Conservation (phyloP, 352 stramenopile species). For the Salisapilia sapeloensis region DNA sequence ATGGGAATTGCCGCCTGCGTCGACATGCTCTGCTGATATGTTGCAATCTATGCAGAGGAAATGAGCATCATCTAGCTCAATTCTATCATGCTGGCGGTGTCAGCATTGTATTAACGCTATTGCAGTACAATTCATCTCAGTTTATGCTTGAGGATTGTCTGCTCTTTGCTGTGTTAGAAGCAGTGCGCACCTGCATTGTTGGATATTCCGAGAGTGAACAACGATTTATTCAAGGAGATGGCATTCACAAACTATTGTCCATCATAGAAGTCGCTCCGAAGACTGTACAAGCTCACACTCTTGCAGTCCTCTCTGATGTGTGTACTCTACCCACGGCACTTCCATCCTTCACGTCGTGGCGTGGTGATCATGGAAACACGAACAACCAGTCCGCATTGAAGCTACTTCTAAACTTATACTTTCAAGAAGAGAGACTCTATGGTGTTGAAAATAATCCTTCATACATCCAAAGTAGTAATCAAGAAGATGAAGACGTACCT, state of each 20-base stretch:
- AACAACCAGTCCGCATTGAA: slow-evolving; percentile 35
- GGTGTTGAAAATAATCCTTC: too few relatives aligned
- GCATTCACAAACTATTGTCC: slow-evolving; percentile 36
- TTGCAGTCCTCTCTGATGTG: slow-evolving; percentile 46
- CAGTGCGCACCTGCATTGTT: slow-evolving; percentile 42
- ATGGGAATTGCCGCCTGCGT: too few relatives aligned
- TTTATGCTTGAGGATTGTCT: slow-evolving; percentile 52
- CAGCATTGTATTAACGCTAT: slow-evolving; percentile 13
- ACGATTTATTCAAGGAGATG: slow-evolving; percentile 36
- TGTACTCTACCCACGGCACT: slow-evolving; percentile 56
- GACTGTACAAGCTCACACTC: slow-evolving; percentile 32
- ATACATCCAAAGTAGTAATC: too few relatives aligned
- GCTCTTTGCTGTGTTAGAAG: slow-evolving; percentile 39
- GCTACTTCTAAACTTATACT: slow-evolving; percentile 50
- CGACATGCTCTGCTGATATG: slow-evolving; percentile 42
- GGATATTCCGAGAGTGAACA: slow-evolving; percentile 30
- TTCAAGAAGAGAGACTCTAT: slow-evolving; percentile 52
- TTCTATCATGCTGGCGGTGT: slow-evolving; percentile 37
- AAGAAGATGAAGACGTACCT: too few relatives aligned
- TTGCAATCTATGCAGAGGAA: slow-evolving; percentile 27
- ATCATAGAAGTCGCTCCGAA: slow-evolving; percentile 32
- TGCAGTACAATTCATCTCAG: slow-evolving; percentile 30
- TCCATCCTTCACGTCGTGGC: slow-evolving; percentile 42
- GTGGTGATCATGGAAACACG: slow-evolving; percentile 20
- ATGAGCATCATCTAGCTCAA: slow-evolving; percentile 24